These are phyloP conservation scores for Geotrichum siamense DNA, from an alignment of 1,139 yeast genomes.

Conservation along the genomic window DNA sequence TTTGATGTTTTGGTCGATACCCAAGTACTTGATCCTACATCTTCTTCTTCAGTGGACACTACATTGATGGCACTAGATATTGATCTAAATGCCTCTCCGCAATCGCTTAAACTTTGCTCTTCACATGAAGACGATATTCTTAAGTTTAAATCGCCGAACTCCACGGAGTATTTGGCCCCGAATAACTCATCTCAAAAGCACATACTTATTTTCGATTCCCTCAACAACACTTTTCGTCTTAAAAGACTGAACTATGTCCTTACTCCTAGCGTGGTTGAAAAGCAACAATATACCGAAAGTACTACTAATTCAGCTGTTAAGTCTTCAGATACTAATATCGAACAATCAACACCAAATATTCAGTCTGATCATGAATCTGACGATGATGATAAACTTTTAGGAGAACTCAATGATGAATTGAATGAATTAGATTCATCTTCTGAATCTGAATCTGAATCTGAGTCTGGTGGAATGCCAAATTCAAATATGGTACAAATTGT, in stretches of 20 bases:
- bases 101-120: conserved; percentile 1
- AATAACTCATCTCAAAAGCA: background rate
- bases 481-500: conserved; percentile 12
- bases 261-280: background rate
- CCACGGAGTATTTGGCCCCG: background rate
- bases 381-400: conserved; percentile 14
- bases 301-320: background rate
- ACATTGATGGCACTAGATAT: background rate
- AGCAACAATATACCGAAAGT: background rate
- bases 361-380: conserved; percentile 5
- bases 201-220: background rate
- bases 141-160: conserved; percentile 1
- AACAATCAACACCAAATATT: background rate
- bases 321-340: background rate
- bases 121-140: background rate
- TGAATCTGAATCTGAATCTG: conserved; percentile 6
- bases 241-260: background rate
- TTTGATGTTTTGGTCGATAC: conserved; percentile 2
- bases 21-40: background rate
- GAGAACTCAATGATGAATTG: conserved; percentile 13
- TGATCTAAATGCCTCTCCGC: background rate
- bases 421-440: background rate
- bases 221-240: conserved; percentile 3
- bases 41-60: background rate
- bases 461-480: background rate